phyloP scores from a whole-genome alignment of 768 basidiomycete genomes.

The Naematelia aurantialba region DNA sequence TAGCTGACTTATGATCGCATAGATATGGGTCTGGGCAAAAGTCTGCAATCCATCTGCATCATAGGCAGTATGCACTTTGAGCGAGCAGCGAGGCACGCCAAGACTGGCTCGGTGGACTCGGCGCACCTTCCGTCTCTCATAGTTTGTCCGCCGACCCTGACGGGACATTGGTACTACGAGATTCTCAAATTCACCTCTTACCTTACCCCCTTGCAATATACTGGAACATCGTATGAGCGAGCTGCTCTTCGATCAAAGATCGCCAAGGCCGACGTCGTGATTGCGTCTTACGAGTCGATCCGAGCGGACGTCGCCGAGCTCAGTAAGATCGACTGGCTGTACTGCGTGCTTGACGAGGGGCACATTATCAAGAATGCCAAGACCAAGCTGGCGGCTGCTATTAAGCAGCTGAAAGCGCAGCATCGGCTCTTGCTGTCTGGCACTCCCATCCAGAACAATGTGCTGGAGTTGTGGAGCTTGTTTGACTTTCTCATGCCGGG shows the following conservation, averaged over 20 bases:
- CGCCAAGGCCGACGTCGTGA: slow-evolving; percentile 75
- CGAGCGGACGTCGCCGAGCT: slow-evolving; percentile 84
- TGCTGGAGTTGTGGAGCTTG: slow-evolving; percentile 94
- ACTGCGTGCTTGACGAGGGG: slow-evolving; percentile 95
- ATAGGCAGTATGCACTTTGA: slow-evolving; percentile 90
- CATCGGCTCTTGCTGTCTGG: slow-evolving; percentile 94
- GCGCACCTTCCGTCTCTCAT: slow-evolving; percentile 90
- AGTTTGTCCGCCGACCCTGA: slow-evolving; percentile 92
- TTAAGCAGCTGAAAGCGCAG: slow-evolving; percentile 82
- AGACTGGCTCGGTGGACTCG: slow-evolving; percentile 67
- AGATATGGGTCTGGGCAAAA: slow-evolving; percentile 99
- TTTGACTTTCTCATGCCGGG: slow-evolving; percentile 99
- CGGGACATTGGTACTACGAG: slow-evolving; percentile 99
- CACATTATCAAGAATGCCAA: slow-evolving; percentile 99
- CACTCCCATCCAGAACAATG: slow-evolving; percentile 98
- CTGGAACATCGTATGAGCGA: slow-evolving; percentile 80
- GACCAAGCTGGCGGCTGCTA: slow-evolving; percentile 93
- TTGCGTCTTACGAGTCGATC: slow-evolving; percentile 96
- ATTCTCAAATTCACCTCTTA: slow-evolving; percentile 85
- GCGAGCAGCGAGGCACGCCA: slow-evolving; percentile 64
- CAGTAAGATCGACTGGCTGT: slow-evolving; percentile 76
- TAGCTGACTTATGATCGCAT: slow-evolving; percentile 8
- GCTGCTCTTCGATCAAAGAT: slow-evolving; percentile 64
- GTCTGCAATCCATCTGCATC: slow-evolving; percentile 95
- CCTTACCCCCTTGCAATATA: slow-evolving; percentile 79